Base-by-base conservation (phyloP, 1,284 basidiomycete species). In the Ceratobasidium sp. region DNA sequence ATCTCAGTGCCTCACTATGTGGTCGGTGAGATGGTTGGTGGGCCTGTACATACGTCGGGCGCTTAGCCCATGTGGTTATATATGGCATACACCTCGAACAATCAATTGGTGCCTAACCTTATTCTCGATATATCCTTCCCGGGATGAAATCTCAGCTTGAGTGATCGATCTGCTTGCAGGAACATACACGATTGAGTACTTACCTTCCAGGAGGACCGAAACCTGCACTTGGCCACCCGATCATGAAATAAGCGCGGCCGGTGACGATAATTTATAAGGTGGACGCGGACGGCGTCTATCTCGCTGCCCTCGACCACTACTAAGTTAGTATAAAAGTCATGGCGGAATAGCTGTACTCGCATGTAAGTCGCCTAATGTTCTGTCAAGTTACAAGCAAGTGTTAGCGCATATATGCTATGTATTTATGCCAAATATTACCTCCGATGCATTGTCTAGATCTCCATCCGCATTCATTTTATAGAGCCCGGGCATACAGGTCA, bases 21-120 rank as follows among this genome's bases (percentile, higher is more conserved):
- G 51, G 63, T 56, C 18, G 51, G 61, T 76, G 51, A 61, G 56
- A 71, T 71, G 56, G n/a, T 46, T 64, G n/a, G n/a, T n/a, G n/a
- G n/a, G n/a, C 33, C 39, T n/a, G 44, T 53, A n/a, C n/a, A 76
- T 63, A 63, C 67, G 73, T 53, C 64, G 7, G n/a, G 7, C n/a
- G 63, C 51, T 67, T 53, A 73, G 44, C 9, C 5, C n/a, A 39
- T 20, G 28, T 2, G 18, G n/a, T n/a, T n/a, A n/a, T n/a, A 67
- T 76, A 76, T 23, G 63, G 66, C 73, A 67, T 66, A 26, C 61
- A 42, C 49, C 51, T 61, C 60, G 44, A 60, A 40, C 2, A n/a
- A n/a, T 26, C 6, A 7, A n/a, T n/a, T n/a, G n/a, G n/a, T n/a
- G n/a, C 26, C 33, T 40, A 9, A 28, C 6, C 55, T 18, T 58